Base-by-base conservation (phyloP, 2,329 filamentous ascomycete genomes). In the Monilinia polystroma region DNA sequence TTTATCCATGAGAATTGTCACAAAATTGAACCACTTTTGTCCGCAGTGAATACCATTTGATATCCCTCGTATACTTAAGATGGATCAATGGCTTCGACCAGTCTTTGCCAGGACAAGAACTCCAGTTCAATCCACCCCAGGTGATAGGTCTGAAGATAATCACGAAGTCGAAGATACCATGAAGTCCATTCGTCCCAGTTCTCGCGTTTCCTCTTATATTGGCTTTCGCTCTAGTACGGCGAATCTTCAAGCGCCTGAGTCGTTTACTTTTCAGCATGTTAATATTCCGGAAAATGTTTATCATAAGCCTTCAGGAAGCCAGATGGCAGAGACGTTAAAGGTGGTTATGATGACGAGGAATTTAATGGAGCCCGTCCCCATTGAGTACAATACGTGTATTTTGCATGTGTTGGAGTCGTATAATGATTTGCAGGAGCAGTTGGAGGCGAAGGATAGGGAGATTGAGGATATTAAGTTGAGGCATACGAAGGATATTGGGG, bases 271-370 rank as follows among this genome's bases (percentile, higher is more conserved):
- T 51, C 57, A 52, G 38, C 68, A 67, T 53, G 65, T 73, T 14
- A 70, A 68, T 26, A 59, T 70, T 35, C 71, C 74, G 1, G 73
- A 74, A 47, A 69, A 58, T 29, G 67, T 74, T 5, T 74, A 75
- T 55, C 66, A 76, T 57, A 74, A 72, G 43, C 75, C 75, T n/a
- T 75, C 73, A 1, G 54, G 64, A 12, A 71, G 75, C 62, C 74
- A 75, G 54, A 73, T 76, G 69, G 74, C 70, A 0, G 75, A 77
- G 54, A 74, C 73, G 29, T 63, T 77, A 7, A 73, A 76, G 62
- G 73, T 75, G 1, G 69, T 74, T 3, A 75, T 77, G 74, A 76
- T 77, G 75, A 75, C 68, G 56, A 70, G 67, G n/a, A 69, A 65
- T 3, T 63, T 72, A 1, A 66, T 72, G 29, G 66, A 70, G 0